Evolutionary conservation across 2,329 filamentous ascomycete genomes (phyloP).

Genomic region (Ceratocystis cubensis): DNA sequence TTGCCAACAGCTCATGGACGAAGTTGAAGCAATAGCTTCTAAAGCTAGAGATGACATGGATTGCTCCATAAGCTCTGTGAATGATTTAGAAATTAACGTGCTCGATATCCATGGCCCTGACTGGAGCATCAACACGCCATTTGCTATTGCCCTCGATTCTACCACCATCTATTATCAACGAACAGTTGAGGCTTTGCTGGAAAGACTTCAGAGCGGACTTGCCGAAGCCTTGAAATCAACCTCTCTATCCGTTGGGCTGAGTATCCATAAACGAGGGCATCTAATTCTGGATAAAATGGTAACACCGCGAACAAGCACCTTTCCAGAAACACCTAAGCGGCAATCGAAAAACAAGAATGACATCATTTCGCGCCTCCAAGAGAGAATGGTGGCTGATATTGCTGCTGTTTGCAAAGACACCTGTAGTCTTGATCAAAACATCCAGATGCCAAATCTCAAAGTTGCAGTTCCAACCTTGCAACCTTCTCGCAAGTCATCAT

Average conservation of each 20-base stretch:
- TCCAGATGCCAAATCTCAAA: constrained; percentile 25
- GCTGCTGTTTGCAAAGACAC: constrained; percentile 41
- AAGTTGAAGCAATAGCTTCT: constrained; percentile 30
- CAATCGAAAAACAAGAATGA: constrained; percentile 25
- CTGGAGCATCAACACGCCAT: constrained; percentile 37
- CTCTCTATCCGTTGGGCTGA: constrained; percentile 36
- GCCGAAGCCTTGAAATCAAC: constrained; percentile 37
- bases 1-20: constrained; percentile 34
- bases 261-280: constrained; percentile 41
- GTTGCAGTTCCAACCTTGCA: constrained; percentile 19
- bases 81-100: constrained; percentile 39
- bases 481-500: constrained; percentile 5
- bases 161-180: constrained; percentile 33
- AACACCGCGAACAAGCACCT: constrained; percentile 29
- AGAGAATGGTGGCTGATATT: constrained; percentile 37
- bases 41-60: constrained; percentile 33
- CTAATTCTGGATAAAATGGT: constrained; percentile 40
- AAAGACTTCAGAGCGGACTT: constrained; percentile 40
- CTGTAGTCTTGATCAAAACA: constrained; percentile 31
- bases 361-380: constrained; percentile 32
- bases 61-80: constrained; percentile 30
- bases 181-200: constrained; percentile 37
- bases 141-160: constrained; percentile 34
- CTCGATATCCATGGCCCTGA: constrained; percentile 35
- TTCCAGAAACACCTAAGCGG: constrained; percentile 26